Evolutionary conservation across 805 yeast genomes (phyloP), one percentile per base, ranked within the genome.

Genomic region (Kuraishia ogatae): DNA sequence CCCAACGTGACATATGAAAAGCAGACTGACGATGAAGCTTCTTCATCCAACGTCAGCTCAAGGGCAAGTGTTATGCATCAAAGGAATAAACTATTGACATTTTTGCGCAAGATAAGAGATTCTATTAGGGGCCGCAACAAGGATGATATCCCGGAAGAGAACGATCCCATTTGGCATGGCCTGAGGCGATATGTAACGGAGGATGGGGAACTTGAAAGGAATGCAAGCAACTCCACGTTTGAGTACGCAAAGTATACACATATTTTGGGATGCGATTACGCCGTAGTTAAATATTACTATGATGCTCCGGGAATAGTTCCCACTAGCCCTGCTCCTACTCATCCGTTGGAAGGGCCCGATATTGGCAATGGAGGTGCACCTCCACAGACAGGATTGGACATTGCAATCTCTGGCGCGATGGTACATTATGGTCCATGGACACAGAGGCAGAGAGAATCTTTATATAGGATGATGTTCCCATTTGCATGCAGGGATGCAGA

Each of bases 371-470:
- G 80, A 39, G 87, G 83, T 2, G 59, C 75, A 2, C 71, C 85
- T 0, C 91, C 91, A 0, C 73, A 72, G 50, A 74, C 76, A 64
- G 92, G 92, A 0, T 61, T 85, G 7, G 85, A 85, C 53, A 53
- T 92, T 8, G 74, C 74, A 15, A 59, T 89, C 1, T 74, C 79
- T 1, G 78, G 80, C 54, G 83, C 90, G 0, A 83, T 88, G 0
- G 70, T 90, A 1, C 85, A 85, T 60, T 92, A 89, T 64, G 99
- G 99, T 0, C 96, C 99, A 0, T 93, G 97, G 97, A 88, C 97
- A 0, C 96, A 94, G 57, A 81, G 93, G 43, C 96, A 94, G 66
- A 67, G 96, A 19, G 75, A 75, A 1, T 79, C 83, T 1, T 62
- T 92, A 10, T 91, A 85, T 55, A 69, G 74, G 17, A 71, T 84